A percentile compares a stretch with the other conserved stretches of the same genome.
These are phyloP conservation scores for Lachnellula occidentalis DNA, from an alignment of 2,329 filamentous ascomycete genomes.

Conservation along the genomic window DNA sequence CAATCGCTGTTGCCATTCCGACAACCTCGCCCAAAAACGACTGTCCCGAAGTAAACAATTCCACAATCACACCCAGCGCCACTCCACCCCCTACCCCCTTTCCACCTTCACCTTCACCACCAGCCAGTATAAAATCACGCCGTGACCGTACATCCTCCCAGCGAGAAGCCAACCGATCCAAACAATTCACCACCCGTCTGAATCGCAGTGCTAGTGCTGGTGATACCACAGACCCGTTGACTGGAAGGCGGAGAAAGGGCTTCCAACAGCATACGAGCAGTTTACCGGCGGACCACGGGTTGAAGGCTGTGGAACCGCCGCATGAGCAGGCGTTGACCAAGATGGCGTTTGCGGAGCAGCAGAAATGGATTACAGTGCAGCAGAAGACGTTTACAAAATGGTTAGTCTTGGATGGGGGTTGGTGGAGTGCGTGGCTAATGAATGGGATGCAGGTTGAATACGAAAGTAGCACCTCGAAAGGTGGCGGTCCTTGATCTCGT, in stretches of 20 bases:
- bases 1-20: constrained; percentile 2
- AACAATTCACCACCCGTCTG: constrained; percentile 23
- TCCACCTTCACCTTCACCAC: constrained; percentile 20
- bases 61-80: constrained; percentile 1
- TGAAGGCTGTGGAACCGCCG: constrained; percentile 27
- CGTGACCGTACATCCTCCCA: constrained; percentile 22
- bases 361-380: constrained; percentile 74
- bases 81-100: background rate
- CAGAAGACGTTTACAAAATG: constrained; percentile 99
- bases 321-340: constrained; percentile 36
- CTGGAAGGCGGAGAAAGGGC: constrained; percentile 15
- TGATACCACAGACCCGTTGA: constrained; percentile 7
- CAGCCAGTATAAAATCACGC: constrained; percentile 18
- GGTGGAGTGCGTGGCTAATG: constrained; percentile 6
- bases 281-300: constrained; percentile 25
- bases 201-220: constrained; percentile 22
- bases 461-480: constrained; percentile 75
- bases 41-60: constrained; percentile 20
- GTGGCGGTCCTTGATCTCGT: constrained; percentile 84
- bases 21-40: constrained; percentile 1
- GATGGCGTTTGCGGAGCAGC: constrained; percentile 61
- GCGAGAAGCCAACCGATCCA: constrained; percentile 24
- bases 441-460: constrained; percentile 69
- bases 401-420: constrained; percentile 36
- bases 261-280: constrained; percentile 14